Evolutionary conservation across 495 filamentous ascomycete species (phyloP), one percentile per base, ranked within the genome.

Genomic region (Penicillium argentinense): DNA sequence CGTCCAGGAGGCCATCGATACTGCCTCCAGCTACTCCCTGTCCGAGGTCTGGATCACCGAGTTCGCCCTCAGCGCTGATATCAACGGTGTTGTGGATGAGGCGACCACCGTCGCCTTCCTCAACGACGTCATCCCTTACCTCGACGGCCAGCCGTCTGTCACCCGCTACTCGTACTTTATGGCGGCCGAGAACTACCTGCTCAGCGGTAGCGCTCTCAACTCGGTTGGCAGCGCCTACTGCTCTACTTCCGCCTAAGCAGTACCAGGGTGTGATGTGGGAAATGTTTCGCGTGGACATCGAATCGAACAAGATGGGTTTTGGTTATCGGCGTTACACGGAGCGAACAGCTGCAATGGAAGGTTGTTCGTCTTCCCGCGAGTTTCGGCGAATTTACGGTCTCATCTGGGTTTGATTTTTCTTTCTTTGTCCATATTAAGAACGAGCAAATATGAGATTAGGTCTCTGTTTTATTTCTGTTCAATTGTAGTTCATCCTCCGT

Each of bases 101-200:
- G 67, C 66, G 9, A 53, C 76, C 41, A 72, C 81, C 28, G 67
- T 71, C 22, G 46, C 61, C 6, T 89, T 89, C 75, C 64, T 78
- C 18, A 51, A 63, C 30, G 56, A 74, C 5, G 77, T 86, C 26
- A 53, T 88, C 18, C 68, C 81, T 11, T 84, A 78, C 72, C 59
- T 96, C 48, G 90, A 96, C 58, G 60, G 49, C 40, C 72, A 85
- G 51, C n/a, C 68, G 27, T 80, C 64, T 36, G 81, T 95, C 37
- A 74, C 84, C 62, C 73, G 84, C 24, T 95, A 95, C 70, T 69
- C 86, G 2, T 95, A 90, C 76, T 96, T 91, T 73, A 85, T 85
- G 79, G 83, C 56, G 43, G 60, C 63, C 17, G 62, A 69, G 27
- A 60, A 63, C 17, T 69, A 66, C 38, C 48, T 75, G 47, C 42